These are phyloP conservation scores for Cronartium ribicola DNA, from an alignment of 1,284 basidiomycete species.

Conservation along the genomic window DNA sequence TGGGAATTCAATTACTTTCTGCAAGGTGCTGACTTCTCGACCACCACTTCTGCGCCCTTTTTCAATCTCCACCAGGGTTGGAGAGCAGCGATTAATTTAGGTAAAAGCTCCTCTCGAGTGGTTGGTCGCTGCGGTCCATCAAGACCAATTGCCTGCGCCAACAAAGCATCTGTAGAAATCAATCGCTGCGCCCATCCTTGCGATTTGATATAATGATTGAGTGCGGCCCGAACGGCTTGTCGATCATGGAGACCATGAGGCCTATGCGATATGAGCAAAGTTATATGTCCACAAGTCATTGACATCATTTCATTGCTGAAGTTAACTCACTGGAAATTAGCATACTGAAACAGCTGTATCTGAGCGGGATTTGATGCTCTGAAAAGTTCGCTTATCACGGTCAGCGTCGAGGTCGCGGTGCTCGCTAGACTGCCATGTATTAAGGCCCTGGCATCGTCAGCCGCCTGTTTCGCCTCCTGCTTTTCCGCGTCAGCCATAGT, in stretches of 20 bases:
- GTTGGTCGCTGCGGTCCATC: background rate
- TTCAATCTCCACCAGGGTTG: slow-evolving; percentile 33
- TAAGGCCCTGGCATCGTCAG: background rate
- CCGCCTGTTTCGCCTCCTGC: background rate
- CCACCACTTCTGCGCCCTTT: background rate
- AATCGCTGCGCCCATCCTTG: background rate
- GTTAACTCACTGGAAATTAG: slow-evolving; percentile 13
- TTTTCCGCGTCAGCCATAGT: slow-evolving; percentile 31
- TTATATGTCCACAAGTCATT: background rate
- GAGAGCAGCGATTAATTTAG: background rate
- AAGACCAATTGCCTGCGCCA: background rate
- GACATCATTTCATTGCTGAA: background rate
- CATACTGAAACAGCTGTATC: background rate
- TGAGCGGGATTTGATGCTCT: background rate
- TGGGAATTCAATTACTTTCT: background rate
- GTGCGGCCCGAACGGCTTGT: background rate
- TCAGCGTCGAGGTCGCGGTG: background rate
- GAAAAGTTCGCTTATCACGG: background rate
- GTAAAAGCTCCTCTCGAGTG: background rate
- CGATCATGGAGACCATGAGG: slow-evolving; percentile 12
- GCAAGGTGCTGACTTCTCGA: background rate
- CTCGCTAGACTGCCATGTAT: background rate
- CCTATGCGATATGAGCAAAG: background rate
- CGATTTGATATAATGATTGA: background rate
- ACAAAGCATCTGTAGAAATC: background rate